Evolutionary conservation across 495 filamentous ascomycete species (phyloP), one percentile per base, ranked within the genome.

Genomic region (Xylaria scruposa): DNA sequence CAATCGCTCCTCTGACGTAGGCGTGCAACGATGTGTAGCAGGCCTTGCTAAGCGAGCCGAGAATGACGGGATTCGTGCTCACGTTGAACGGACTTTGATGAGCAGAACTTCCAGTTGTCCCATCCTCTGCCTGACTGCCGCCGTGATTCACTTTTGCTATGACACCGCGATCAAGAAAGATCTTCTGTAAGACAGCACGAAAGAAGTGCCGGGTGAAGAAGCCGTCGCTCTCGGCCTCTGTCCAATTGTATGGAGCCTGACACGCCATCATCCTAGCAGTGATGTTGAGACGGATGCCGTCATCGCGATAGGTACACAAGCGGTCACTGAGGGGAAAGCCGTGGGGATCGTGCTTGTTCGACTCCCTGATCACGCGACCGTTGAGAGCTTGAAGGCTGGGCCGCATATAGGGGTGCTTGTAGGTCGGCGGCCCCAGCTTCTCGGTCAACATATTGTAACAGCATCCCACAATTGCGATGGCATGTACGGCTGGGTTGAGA

Each of bases 371-470:
- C 1, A 85, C 78, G 7, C 83, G 80, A 17, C 83, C 82, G 67
- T 89, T 89, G 66, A 88, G 78, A 6, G 86, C 82, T 67, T 91
- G 90, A 6, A 93, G 85, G 56, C 87, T 89, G 24, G 93, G 88
- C 12, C 89, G 86, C 31, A 89, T 84, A 63, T 83, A 84, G 1
- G 88, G 92, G 7, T 90, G 85, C 76, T 98, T 97, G 81, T 90
- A 95, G 0, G 94, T 93, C 21, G 94, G 91, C 40, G 93, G 93
- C 2, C 93, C 92, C 26, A 97, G 87, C 64, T 94, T 90, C 78
- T 98, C 96, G 3, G 95, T 97, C 68, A 98, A 80, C 24, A 98
- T 90, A 71, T 99, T 99, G 85, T 99, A 98, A 84, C 96, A 99
- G 83, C 96, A 99, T 46, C 96, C 96, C 53, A 99, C 93, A 78